Base-by-base conservation (phyloP, 116 monocot genomes). In the Trichopus zeylanicus region DNA sequence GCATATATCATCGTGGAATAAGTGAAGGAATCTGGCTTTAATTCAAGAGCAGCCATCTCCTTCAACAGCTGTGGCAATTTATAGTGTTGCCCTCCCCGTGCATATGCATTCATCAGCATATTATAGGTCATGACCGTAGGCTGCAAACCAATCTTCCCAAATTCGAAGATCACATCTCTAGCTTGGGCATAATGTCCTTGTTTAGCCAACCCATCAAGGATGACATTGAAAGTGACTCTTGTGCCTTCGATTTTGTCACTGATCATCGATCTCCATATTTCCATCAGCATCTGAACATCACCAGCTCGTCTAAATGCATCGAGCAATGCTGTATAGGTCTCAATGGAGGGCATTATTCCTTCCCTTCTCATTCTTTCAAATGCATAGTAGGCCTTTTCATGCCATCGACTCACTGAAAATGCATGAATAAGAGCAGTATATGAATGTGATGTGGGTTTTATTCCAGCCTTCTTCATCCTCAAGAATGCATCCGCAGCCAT, bases 91-190 rank as follows among this genome's bases (percentile, higher is more conserved):
- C 92, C 99, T 37, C 99, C 99, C 24, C 83, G 67, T 46, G 82
- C 92, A 75, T 92, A 99, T 21, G 92, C 92, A 78, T 99, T 92
- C 76, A 99, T 99, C 70, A 99, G 70, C 69, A 99, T 99, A 53
- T 99, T 99, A 56, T 92, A 99, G 4, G 92, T 92, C 92, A 99
- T 85, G 19, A 81, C 76, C 7, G 82, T 81, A 21, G 99, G 88
- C 28, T 57, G 57, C 31, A 99, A 57, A 26, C 88, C 85, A 5
- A 85, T 34, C 72, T 57, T 79, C 35, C 75, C 75, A 67, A 82
- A 99, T 63, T 99, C 99, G 26, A 51, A 78, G 9, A 99, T 75
- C 31, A 92, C 82, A 67, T 99, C 85, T 57, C 92, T 82, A 60
- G 99, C 99, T 70, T 88, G 75, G 61, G 74, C 73, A 78, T 99